phyloP scores from a whole-genome alignment of 2,329 filamentous ascomycete genomes.

The Paraphoma chrysanthemicola region DNA sequence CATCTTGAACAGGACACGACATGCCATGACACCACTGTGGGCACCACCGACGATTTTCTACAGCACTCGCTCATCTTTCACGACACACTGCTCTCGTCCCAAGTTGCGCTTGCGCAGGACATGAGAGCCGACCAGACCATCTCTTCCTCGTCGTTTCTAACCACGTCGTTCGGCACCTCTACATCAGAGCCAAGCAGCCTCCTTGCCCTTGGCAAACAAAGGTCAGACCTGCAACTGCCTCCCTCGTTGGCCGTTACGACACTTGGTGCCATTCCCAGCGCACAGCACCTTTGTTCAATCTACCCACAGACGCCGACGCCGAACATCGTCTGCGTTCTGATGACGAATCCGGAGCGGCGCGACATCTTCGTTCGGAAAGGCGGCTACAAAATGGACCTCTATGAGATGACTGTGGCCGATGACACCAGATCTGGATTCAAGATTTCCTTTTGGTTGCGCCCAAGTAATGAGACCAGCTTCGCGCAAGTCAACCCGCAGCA shows the following conservation, averaged over 20 bases:
- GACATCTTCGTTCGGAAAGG: constrained; percentile 73
- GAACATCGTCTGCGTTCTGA: constrained; percentile 80
- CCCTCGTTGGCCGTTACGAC: constrained; percentile 60
- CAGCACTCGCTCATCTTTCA: constrained; percentile 79
- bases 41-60: constrained; percentile 63
- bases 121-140: constrained; percentile 36
- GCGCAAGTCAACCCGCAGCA: constrained; percentile 28
- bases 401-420: constrained; percentile 69
- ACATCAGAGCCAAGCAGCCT: constrained; percentile 29
- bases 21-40: constrained; percentile 34
- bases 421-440: constrained; percentile 82
- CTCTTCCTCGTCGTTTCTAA: constrained; percentile 44
- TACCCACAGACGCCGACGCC: constrained; percentile 82
- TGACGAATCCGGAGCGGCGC: constrained; percentile 72
- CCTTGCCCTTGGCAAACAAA: constrained; percentile 17
- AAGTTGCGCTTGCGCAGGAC: constrained; percentile 45
- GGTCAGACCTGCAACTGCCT: constrained; percentile 20
- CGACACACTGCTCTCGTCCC: constrained; percentile 69
- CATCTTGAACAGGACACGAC: constrained; percentile 21
- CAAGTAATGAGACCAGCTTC: constrained; percentile 23
- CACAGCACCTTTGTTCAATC: constrained; percentile 69
- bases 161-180: constrained; percentile 45
- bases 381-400: constrained; percentile 54
- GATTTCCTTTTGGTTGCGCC: constrained; percentile 81
- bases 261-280: constrained; percentile 73